Percentiles rank a stretch among this genome's conserved stretches.
Conservation (phyloP, 2,329 filamentous ascomycete genomes). For the Penicillium capsulatum region DNA sequence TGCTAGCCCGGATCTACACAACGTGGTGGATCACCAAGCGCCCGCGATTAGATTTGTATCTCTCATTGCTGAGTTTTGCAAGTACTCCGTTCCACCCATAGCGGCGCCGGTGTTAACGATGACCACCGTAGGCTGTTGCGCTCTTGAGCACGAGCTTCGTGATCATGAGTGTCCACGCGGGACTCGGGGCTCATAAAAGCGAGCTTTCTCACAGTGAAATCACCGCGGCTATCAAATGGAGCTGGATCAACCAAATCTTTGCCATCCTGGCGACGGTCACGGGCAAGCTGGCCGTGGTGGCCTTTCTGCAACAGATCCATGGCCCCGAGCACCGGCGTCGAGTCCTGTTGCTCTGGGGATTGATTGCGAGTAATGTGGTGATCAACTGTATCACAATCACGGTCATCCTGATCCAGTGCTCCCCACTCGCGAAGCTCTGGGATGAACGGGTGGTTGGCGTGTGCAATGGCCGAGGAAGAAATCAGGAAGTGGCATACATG, state of each 20-base stretch:
- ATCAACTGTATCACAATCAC: conserved; percentile 14
- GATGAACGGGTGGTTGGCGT: conserved; percentile 7
- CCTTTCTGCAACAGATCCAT: conserved; percentile 21
- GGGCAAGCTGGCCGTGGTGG: conserved; percentile 18
- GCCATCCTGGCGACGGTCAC: conserved; percentile 15
- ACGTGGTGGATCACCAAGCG: conserved; percentile 16
- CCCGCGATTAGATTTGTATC: conserved; percentile 14
- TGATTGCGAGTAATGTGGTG: conserved; percentile 9
- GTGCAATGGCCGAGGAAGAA: conserved; percentile 12
- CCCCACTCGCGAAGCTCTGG: conserved; percentile 15
- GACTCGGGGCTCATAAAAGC: conserved; percentile 13
- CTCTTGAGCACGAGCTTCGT: conserved; percentile 9
- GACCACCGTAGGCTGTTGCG: not conserved
- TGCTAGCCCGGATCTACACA: conserved; percentile 17
- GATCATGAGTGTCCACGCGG: conserved; percentile 15
- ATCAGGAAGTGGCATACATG: conserved; percentile 16
- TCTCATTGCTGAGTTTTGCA: conserved; percentile 19
- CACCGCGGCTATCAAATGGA: conserved; percentile 14
- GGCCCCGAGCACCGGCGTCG: conserved; percentile 14
- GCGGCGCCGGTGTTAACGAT: not conserved
- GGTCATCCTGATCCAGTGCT: conserved; percentile 16
- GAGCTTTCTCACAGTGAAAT: conserved; percentile 1
- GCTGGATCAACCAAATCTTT: conserved; percentile 20
- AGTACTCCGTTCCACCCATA: not conserved
- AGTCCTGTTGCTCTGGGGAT: conserved; percentile 11